Evolutionary conservation across 176 grass and related monocot genomes (phyloP), one percentile per base, ranked within the genome.

Genomic region (Ensete ventricosum): DNA sequence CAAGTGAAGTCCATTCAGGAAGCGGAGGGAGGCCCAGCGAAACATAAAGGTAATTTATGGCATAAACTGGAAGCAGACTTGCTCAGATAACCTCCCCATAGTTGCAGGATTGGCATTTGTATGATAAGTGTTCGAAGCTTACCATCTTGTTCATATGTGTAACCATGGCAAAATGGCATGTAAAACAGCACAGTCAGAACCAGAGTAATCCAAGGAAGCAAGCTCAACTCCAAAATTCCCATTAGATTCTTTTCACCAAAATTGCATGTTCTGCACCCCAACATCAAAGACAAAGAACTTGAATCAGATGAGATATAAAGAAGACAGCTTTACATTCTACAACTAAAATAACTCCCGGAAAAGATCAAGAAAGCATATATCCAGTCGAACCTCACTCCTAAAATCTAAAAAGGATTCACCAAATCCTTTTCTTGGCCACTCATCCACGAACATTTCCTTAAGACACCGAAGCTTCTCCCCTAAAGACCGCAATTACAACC

Each of bases 41-140:
- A 53, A 57, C 29, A 79, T 91, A 98, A 52, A 98, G 58, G 59
- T 72, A 85, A 81, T 93, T 93, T 89, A 98, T 91, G 81, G 94
- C 90, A 87, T 89, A 81, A 87, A 98, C 94, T 98, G 81, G 53
- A 82, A 77, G 17, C 8, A 11, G 14, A 58, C 10, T 43, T 43
- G 34, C 34, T 43, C 34, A 43, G 34, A 43, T 43, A 43, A 43
- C 34, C 34, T 43, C 34, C 34, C 34, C 34, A 43, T 6, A 55
- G 13, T 70, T 0, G 24, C 67, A 55, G 11, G 16, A 16, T 17
- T 14, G 12, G 9, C 19, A 19, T 17, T n/a, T 19, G 57, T 21
- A 57, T 53, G 22, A 55, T 54, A 14, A 4, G 14, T 5, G 11
- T 14, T 22, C 10, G 25, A 52, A 52, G 0, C 34, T 77, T 25